These are phyloP conservation scores for Leptographium flavum DNA, from an alignment of 2,329 filamentous ascomycete species.

Conservation along the genomic window DNA sequence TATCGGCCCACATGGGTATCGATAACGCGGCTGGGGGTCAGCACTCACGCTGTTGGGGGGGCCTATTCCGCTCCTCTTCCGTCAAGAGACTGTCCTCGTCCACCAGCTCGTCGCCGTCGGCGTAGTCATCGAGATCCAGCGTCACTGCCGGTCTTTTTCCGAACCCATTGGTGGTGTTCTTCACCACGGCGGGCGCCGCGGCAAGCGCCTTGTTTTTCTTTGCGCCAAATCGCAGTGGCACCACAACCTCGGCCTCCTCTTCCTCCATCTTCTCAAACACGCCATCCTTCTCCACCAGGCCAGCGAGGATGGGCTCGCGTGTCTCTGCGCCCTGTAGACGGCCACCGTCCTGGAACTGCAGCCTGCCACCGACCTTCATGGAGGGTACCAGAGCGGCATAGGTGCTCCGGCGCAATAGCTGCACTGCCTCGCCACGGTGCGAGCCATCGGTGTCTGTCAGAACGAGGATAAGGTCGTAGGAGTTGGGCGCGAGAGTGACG, in stretches of 20 bases:
- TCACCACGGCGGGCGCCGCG: neutral
- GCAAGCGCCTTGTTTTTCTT: slow-evolving; percentile 31
- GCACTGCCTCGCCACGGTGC: slow-evolving; percentile 44
- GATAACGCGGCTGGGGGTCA: neutral
- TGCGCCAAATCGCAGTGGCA: slow-evolving; percentile 50
- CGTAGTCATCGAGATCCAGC: slow-evolving; percentile 34
- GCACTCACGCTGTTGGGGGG: slow-evolving; percentile 65
- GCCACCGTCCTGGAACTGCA: slow-evolving; percentile 53
- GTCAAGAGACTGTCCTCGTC: slow-evolving; percentile 81
- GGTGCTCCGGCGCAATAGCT: slow-evolving; percentile 49
- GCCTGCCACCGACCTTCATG: slow-evolving; percentile 52
- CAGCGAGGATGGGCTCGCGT: slow-evolving; percentile 74
- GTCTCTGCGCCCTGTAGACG: slow-evolving; percentile 38
- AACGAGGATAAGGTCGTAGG: slow-evolving; percentile 76
- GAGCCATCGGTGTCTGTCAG: slow-evolving; percentile 61
- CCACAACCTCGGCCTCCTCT: slow-evolving; percentile 38
- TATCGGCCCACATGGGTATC: neutral
- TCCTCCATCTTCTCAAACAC: slow-evolving; percentile 63
- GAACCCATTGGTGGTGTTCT: neutral
- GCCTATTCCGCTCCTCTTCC: slow-evolving; percentile 67
- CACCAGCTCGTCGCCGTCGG: slow-evolving; percentile 69
- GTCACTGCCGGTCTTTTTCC: slow-evolving; percentile 8
- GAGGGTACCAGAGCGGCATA: slow-evolving; percentile 55
- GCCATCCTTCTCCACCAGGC: slow-evolving; percentile 50
- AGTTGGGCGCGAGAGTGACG: slow-evolving; percentile 57